Evolutionary conservation across 495 filamentous ascomycete genomes (phyloP), one percentile per base, ranked within the genome.

Genomic region (Penicillium arizonense): DNA sequence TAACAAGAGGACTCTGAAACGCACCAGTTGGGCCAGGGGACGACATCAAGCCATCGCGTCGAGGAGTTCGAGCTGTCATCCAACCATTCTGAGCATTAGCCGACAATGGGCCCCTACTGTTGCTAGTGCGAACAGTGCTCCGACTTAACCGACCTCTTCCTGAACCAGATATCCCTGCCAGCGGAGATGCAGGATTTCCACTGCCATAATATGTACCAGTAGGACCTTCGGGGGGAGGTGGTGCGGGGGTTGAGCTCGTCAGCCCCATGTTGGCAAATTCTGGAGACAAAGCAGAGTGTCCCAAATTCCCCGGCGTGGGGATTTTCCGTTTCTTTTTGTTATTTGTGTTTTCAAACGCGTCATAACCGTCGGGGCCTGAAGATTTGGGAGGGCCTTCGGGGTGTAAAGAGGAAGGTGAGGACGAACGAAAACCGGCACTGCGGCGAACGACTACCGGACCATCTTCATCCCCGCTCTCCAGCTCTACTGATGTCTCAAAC

Each of bases 291-390:
- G 74, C 77, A 20, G 75, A 81, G 55, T 85, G 82, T 11, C 81
- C 82, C 4, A 82, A 72, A 45, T 83, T 86, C 4, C 86, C 88
- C n/a, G 89, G 87, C 0, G 88, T 89, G 4, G 95, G 95, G 26
- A 97, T 97, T 71, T 99, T 99, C 52, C 95, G 83, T 69, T 99
- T 98, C 76, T 97, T 98, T 71, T 99, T 99, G 67, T 99, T 97
- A 65, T 96, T 97, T 45, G 90, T 96, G 60, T 99, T 97, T 67
- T 99, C 94, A 61, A 96, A 95, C 14, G 89, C 92, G 64, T 97
- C 95, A 66, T 97, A 97, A 26, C 94, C 91, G 67, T 97, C 95
- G 5, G 81, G 83, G 7, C 77, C 73, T 34, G 68, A 63, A 14
- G 71, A 64, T 55, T 75, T 77, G 35, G 63, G 55, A 4, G 57